Base-by-base conservation (phyloP, 805 yeast genomes). In the Pichia cabralensis region DNA sequence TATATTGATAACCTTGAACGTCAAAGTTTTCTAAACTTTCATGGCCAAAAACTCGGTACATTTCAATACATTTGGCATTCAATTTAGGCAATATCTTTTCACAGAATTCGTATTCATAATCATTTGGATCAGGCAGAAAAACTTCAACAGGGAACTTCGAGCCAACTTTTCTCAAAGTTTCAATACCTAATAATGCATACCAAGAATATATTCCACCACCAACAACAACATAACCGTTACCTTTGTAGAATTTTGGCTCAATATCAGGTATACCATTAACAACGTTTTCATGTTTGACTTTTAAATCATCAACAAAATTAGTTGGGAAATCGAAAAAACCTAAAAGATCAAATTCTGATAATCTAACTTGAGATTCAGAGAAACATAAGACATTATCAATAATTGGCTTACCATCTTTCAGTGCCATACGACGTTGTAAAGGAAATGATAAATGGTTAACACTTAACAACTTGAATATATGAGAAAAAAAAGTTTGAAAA, bases 151-250 rank as follows among this genome's bases (percentile, higher is more conserved):
- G 95, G 24, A 80, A 56, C 11, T 64, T 65, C 3, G 81, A 74
- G 3, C 89, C 85, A 7, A 69, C 61, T 26, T 74, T 71, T 48
- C 95, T 62, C 33, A 85, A 55, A 41, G 77, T 67, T 46, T 70
- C 70, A 35, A 84, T 68, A 8, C 83, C 73, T 17, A 80, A 60
- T 26, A 80, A 58, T 5, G 84, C 73, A 46, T 79, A 64, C 69
- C 89, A 78, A 41, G 81, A 74, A 55, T 74, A 80, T 45, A 70
- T 71, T 3, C 88, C 92, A 28, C 94, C 94, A 23, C 89, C 94
- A 20, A 82, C 86, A 47, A 72, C 72, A 1, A 80, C 79, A 65
- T 75, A 19, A 72, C 89, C 63, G 33, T 48, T 44, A 22, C 62
- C 62, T 6, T 39, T 36, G 38, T 56, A 58, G 29, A 55, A 53